Evolutionary conservation across 1,139 yeast species (phyloP), one percentile per base, ranked within the genome.

Genomic region (Citeromyces siamensis): DNA sequence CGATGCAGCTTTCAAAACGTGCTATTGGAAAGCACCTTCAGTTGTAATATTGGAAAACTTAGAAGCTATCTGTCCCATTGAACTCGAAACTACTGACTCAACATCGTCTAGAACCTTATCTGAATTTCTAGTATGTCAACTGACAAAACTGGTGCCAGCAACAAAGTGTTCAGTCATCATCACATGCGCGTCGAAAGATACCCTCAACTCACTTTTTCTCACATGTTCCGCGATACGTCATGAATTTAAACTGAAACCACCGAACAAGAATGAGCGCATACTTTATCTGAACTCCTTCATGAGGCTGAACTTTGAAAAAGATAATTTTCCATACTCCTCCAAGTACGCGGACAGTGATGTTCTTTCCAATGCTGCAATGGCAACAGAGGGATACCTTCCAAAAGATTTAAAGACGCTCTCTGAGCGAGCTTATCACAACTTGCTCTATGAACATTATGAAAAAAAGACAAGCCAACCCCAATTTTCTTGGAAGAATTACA

Each of bases 351-450:
- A 23, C 28, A 23, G 13, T 8, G 88, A 80, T 47, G 50, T 77
- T 10, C 33, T 56, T 13, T 66, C 78, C 55, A 94, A 84, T 48
- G 64, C 86, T 45, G 79, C 86, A 28, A 55, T 71, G 19, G 90
- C 79, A 40, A 82, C 95, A 0, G 97, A 90, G 49, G 97, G 97
- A 0, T 90, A 79, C 53, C 71, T 84, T 31, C 94, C 96, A 0
- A 74, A 77, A 29, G 98, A 90, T 52, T 55, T 90, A 41, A 73
- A 76, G 57, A 71, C 74, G 6, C 58, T 90, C 19, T 68, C 75
- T 28, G 95, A 85, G 46, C 66, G 95, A 47, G 71, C 86, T 3
- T 73, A 75, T 45, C 88, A 81, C 47, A 85, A 79, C 45, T 58
- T 69, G 1, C 47, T 75, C n/a, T 65, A 72, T 33, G 23, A 14